Percentiles rank a stretch among this genome's conserved stretches.
Evolutionary conservation across 441 rosid genomes (phyloP).

Genomic region (Iberis amara): DNA sequence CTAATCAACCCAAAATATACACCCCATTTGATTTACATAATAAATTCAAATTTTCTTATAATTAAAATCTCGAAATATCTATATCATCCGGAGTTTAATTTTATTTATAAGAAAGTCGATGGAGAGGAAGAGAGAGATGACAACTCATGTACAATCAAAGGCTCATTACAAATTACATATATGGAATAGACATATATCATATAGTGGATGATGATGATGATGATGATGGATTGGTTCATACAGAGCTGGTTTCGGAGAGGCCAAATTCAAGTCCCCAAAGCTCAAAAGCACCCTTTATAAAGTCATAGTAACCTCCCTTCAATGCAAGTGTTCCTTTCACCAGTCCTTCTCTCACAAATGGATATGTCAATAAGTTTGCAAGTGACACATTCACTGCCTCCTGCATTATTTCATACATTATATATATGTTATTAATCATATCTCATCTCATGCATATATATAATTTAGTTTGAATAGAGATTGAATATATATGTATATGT

Average conservation of each 20-base stretch:
- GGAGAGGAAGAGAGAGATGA: slow-evolving; percentile 11
- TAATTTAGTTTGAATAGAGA: background rate
- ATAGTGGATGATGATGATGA: slow-evolving; percentile 27
- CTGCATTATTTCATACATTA: slow-evolving; percentile 28
- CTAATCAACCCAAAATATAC: slow-evolving; percentile 25
- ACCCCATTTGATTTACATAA: slow-evolving; percentile 6
- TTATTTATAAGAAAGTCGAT: slow-evolving; percentile 17
- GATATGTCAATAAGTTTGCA: slow-evolving; percentile 54
- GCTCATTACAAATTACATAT: slow-evolving; percentile 30
- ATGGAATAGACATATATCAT: slow-evolving; percentile 12
- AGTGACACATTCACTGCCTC: slow-evolving; percentile 64
- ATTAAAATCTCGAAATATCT: slow-evolving; percentile 7
- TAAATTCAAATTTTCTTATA: slow-evolving; percentile 2
- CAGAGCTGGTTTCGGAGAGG: slow-evolving; percentile 35
- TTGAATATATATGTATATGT: slow-evolving; percentile 7
- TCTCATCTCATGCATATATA: background rate
- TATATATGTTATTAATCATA: background rate
- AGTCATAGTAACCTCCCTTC: slow-evolving; percentile 64
- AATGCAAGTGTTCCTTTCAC: slow-evolving; percentile 37
- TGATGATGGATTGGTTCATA: slow-evolving; percentile 33
- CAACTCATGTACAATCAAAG: slow-evolving; percentile 27
- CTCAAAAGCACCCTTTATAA: slow-evolving; percentile 49
- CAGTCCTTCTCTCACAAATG: slow-evolving; percentile 49
- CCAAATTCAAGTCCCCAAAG: slow-evolving; percentile 51
- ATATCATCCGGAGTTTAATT: slow-evolving; percentile 14